A percentile compares a stretch with the other conserved stretches of the same genome.
phyloP scores from a whole-genome alignment of 768 basidiomycete genomes.

The Lentinus brumalis region DNA sequence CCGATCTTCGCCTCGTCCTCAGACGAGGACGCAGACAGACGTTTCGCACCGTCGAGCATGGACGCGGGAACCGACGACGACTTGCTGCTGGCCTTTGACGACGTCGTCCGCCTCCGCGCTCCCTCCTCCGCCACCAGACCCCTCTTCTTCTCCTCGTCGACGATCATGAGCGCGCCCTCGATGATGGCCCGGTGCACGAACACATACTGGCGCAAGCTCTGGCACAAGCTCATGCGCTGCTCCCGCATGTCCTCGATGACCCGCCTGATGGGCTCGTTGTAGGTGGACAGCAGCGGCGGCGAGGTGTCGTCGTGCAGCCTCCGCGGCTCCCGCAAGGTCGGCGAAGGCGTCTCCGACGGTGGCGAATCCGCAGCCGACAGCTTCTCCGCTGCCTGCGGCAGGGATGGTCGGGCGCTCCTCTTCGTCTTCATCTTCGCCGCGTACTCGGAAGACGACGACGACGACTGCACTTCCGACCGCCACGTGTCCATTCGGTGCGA shows the following conservation, averaged over 20 bases:
- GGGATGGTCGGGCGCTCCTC: background rate
- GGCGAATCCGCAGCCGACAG: conserved; percentile 1
- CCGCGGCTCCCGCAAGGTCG: conserved; percentile 46
- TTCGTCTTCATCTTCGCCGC: background rate
- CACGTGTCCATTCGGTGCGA: conserved; percentile 25
- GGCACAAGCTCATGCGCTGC: conserved; percentile 95
- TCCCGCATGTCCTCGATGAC: conserved; percentile 93
- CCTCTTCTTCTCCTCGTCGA: conserved; percentile 66
- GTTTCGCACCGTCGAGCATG: conserved; percentile 4
- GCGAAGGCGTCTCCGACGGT: conserved; percentile 1
- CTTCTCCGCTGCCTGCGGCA: background rate
- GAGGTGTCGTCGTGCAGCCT: conserved; percentile 51
- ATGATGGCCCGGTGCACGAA: conserved; percentile 88
- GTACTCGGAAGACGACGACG: background rate
- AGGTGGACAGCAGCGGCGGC: conserved; percentile 62
- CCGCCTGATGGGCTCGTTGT: conserved; percentile 76
- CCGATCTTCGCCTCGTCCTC: conserved; percentile 2
- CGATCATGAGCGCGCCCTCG: conserved; percentile 75
- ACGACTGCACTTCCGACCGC: conserved; percentile 25
- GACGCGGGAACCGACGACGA: background rate
- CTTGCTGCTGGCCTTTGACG: no score
- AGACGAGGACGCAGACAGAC: conserved; percentile 4
- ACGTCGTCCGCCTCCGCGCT: no score
- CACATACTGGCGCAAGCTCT: conserved; percentile 91
- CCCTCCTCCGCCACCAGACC: background rate